Evolutionary conservation across 805 yeast species (phyloP).

Genomic region (Nakazawaea wickerhamii): DNA sequence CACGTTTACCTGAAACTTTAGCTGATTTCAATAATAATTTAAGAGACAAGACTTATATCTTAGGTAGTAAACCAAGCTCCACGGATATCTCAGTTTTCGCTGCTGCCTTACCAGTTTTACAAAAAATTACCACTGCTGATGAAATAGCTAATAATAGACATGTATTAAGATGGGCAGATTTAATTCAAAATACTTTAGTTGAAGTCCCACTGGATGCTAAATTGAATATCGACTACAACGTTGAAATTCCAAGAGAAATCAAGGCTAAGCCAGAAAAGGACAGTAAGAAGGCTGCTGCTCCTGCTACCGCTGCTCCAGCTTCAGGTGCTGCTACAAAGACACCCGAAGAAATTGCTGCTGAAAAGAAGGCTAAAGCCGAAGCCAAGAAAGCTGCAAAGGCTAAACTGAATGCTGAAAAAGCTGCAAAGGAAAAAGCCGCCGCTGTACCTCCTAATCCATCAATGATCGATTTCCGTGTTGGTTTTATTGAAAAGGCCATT

Average conservation of each 20-base stretch:
- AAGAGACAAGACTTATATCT: constrained; percentile 63
- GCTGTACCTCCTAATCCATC: constrained; percentile 74
- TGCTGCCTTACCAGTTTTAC: constrained; percentile 55
- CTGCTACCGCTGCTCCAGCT: constrained; percentile 14
- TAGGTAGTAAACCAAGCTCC: constrained; percentile 60
- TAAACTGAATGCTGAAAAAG: constrained; percentile 51
- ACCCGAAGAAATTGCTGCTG: constrained; percentile 35
- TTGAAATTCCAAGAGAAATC: constrained; percentile 55
- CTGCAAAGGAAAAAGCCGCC: constrained; percentile 43
- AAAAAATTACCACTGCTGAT: constrained; percentile 46
- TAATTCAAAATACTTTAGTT: constrained; percentile 65
- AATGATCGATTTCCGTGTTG: constrained; percentile 88
- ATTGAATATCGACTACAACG: constrained; percentile 50
- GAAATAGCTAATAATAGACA: constrained; percentile 69
- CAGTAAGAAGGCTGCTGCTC: constrained; percentile 4
- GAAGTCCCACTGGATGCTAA: constrained; percentile 50
- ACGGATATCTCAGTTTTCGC: constrained; percentile 72
- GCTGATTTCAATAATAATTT: constrained; percentile 64
- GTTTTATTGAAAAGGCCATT: constrained; percentile 92
- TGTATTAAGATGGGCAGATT: constrained; percentile 87
- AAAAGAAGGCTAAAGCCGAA: constrained; percentile 58
- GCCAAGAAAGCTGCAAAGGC: constrained; percentile 41
- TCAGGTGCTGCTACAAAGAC: constrained; percentile 25
- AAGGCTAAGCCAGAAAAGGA: constrained; percentile 18
- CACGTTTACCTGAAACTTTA: constrained; percentile 48